phyloP scores from a whole-genome alignment of 257 asterid species.

The Nicotiana attenuata region DNA sequence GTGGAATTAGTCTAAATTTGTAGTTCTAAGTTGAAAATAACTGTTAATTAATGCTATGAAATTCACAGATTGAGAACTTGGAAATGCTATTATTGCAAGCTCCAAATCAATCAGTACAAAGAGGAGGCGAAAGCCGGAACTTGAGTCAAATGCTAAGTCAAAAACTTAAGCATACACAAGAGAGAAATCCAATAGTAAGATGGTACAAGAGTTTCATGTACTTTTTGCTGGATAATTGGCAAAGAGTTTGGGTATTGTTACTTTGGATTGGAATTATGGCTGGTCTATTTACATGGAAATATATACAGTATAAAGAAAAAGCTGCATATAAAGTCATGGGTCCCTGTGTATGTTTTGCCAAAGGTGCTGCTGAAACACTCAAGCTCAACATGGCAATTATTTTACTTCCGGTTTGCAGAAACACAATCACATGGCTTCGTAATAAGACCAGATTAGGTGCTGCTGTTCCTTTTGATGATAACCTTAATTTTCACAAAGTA shows the following conservation, averaged over 20 bases:
- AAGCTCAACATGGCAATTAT: slow-evolving; percentile 94
- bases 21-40: not conserved
- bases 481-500: slow-evolving; percentile 79
- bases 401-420: slow-evolving; percentile 76
- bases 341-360: slow-evolving; percentile 78
- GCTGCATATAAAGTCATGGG: slow-evolving; percentile 67
- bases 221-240: slow-evolving; percentile 81
- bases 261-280: slow-evolving; percentile 89
- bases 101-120: slow-evolving; percentile 41
- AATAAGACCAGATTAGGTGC: slow-evolving; percentile 61
- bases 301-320: slow-evolving; percentile 51
- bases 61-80: slow-evolving; percentile 65
- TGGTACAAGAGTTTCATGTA: slow-evolving; percentile 49
- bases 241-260: slow-evolving; percentile 81
- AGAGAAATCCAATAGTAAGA: slow-evolving; percentile 33
- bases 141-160: slow-evolving; percentile 87
- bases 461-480: slow-evolving; percentile 80
- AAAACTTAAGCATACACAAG: slow-evolving; percentile 64
- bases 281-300: slow-evolving; percentile 69
- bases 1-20: not conserved
- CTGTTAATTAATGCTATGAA: not conserved
- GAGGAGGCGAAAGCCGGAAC: slow-evolving; percentile 66
- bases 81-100: slow-evolving; percentile 90
- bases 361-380: slow-evolving; percentile 95
- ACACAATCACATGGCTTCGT: slow-evolving; percentile 91